phyloP scores from a whole-genome alignment of 73 alveolate genomes.

The Symbiodinium pilosum region DNA sequence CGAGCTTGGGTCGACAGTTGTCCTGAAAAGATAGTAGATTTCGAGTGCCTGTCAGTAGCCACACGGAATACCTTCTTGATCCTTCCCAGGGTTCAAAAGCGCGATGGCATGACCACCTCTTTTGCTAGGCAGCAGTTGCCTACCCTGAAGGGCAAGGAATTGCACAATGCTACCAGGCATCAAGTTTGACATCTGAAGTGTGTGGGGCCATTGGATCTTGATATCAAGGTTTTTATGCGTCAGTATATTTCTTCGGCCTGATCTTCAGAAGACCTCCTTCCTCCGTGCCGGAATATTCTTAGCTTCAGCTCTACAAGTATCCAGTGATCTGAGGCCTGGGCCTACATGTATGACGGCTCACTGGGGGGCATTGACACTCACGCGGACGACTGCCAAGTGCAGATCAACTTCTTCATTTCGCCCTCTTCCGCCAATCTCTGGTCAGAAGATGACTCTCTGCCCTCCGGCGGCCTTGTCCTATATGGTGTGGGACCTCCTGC shows the following conservation, averaged over 20 bases:
- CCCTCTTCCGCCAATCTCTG: not conserved
- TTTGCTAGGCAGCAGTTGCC: not conserved
- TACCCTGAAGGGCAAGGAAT: not conserved
- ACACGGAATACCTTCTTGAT: too few species aligned
- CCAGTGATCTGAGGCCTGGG: not conserved
- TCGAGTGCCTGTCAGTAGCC: not conserved
- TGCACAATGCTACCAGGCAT: not conserved
- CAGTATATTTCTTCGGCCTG: too few species aligned
- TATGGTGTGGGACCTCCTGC: not conserved
- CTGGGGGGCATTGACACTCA: not conserved
- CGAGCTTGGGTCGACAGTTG: too few species aligned
- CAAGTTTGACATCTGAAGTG: not conserved
- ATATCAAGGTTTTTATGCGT: too few species aligned
- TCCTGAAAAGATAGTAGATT: too few species aligned
- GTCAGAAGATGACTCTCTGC: not conserved
- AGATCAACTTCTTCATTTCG: not conserved
- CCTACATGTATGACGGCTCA: not conserved
- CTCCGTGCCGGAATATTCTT: too few species aligned
- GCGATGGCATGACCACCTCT: too few species aligned
- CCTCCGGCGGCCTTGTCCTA: not conserved
- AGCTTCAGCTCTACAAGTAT: too few species aligned
- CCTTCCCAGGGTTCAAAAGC: too few species aligned
- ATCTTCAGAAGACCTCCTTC: too few species aligned
- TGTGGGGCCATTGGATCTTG: not conserved
- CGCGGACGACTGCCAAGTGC: slow-evolving; percentile 13